Percentiles rank a stretch among this genome's conserved stretches.
phyloP scores from a whole-genome alignment of 1,284 basidiomycete species.

The Abortiporus biennis region DNA sequence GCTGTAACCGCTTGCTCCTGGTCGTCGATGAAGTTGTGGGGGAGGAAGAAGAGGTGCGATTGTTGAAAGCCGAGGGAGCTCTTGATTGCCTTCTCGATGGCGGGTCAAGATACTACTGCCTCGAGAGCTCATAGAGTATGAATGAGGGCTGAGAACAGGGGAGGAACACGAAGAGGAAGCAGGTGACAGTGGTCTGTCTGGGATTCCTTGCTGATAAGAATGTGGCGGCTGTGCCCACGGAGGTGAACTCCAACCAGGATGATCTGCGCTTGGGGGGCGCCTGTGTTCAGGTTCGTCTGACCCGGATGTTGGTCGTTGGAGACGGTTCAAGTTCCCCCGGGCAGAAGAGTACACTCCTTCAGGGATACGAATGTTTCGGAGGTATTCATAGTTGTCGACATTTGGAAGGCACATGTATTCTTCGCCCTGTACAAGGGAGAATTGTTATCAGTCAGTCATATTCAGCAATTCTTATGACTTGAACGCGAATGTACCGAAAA shows the following conservation, averaged over 20 bases:
- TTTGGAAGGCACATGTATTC: slow-evolving; percentile 62
- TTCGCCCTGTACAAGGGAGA: slow-evolving; percentile 49
- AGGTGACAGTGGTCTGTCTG: slow-evolving; percentile 25
- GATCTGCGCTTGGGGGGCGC: slow-evolving; percentile 17
- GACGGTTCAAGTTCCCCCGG: slow-evolving; percentile 44
- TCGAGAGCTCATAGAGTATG: slow-evolving; percentile 11
- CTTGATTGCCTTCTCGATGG: slow-evolving; percentile 15
- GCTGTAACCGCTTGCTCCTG: slow-evolving; percentile 17
- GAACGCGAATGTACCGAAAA: slow-evolving; percentile 47
- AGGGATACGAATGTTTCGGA: slow-evolving; percentile 55
- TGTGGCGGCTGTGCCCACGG: slow-evolving; percentile 19
- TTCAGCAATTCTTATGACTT: slow-evolving; percentile 9
- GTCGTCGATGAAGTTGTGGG: slow-evolving; percentile 15
- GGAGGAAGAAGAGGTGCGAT: slow-evolving; percentile 24
- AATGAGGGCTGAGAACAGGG: slow-evolving; percentile 21
- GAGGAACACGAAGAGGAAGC: slow-evolving; percentile 33
- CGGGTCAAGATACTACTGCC: slow-evolving; percentile 19
- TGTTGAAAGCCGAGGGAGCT: slow-evolving; percentile 37
- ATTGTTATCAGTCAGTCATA: too few species aligned
- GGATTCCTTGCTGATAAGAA: slow-evolving; percentile 16
- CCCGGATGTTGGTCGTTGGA: slow-evolving; percentile 31
- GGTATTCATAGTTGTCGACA: slow-evolving; percentile 63
- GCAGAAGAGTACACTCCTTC: slow-evolving; percentile 60
- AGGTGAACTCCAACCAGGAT: slow-evolving; percentile 21
- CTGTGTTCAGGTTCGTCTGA: slow-evolving; percentile 18